Percentiles rank a stretch among this genome's conserved stretches.
Conservation (phyloP, 2,329 filamentous ascomycete genomes). For the Paecilomyces sp. region DNA sequence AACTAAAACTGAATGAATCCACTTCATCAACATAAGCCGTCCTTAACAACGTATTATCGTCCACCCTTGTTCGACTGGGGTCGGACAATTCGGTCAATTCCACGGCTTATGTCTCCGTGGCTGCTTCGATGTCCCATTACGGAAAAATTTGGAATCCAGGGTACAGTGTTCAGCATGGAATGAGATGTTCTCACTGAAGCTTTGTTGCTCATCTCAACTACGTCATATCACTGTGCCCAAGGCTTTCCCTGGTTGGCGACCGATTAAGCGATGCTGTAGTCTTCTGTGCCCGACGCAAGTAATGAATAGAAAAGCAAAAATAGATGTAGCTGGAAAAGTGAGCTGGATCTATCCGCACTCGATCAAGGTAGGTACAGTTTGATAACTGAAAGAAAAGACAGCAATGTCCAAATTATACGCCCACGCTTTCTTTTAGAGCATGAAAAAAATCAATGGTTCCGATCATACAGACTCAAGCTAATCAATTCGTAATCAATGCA, state of each 20-base stretch:
- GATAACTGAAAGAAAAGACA: background rate
- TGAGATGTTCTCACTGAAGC: too few relatives aligned
- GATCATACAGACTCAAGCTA: background rate
- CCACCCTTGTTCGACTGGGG: background rate
- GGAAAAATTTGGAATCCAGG: background rate
- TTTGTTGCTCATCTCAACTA: too few relatives aligned
- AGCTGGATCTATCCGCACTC: background rate
- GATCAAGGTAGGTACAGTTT: background rate
- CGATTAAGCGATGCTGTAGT: background rate
- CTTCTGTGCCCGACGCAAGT: background rate
- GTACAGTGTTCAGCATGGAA: too few relatives aligned
- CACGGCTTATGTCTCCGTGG: background rate
- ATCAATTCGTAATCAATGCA: background rate
- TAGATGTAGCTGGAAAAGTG: background rate
- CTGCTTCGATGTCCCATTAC: background rate
- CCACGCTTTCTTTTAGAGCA: background rate
- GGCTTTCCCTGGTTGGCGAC: too few relatives aligned
- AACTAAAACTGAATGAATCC: background rate
- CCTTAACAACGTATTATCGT: background rate
- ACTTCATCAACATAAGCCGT: background rate
- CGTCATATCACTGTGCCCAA: too few relatives aligned
- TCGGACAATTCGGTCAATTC: background rate
- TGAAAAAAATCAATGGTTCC: background rate
- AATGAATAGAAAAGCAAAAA: background rate
- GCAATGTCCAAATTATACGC: background rate